These are phyloP conservation scores for Fraxinus nigra DNA, from an alignment of 305 asterid species.

Conservation along the genomic window DNA sequence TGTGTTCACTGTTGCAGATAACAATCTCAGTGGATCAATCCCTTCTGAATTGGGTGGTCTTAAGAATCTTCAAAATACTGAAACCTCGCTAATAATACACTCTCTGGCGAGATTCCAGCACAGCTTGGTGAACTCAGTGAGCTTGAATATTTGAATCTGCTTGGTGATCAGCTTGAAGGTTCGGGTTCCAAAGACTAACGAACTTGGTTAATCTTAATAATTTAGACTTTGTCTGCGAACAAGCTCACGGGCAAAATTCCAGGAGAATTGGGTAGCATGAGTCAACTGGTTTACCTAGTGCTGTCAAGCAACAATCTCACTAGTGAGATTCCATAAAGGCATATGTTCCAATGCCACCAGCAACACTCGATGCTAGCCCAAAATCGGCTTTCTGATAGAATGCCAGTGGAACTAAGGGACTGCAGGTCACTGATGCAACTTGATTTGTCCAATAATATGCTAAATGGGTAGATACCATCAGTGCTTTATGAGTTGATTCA, in stretches of 20 bases:
- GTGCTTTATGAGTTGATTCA: constrained; percentile 56
- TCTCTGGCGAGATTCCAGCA: constrained; percentile 62
- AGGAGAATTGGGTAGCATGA: constrained; percentile 50
- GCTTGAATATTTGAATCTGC: constrained; percentile 55
- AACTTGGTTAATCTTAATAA: constrained; percentile 44
- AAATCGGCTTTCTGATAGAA: constrained; percentile 53
- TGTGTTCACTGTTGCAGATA: constrained; percentile 57
- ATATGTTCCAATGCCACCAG: constrained; percentile 62
- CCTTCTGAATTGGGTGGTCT: constrained; percentile 48
- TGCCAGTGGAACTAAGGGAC: constrained; percentile 46
- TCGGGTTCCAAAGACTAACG: constrained; percentile 51
- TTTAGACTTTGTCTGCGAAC: constrained; percentile 67
- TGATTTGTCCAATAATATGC: constrained; percentile 77
- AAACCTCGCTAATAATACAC: constrained; percentile 66
- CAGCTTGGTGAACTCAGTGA: constrained; percentile 43
- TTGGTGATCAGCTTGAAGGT: constrained; percentile 68
- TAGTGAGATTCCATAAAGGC: constrained; percentile 43
- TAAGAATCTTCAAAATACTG: constrained; percentile 38
- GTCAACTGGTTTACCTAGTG: constrained; percentile 45
- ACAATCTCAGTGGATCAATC: constrained; percentile 59
- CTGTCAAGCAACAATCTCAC: constrained; percentile 66
- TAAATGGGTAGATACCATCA: constrained; percentile 52
- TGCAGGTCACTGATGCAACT: constrained; percentile 61
- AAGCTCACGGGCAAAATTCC: constrained; percentile 63
- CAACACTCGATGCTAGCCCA: constrained; percentile 54